Conservation (phyloP, 495 filamentous ascomycete genomes). For the Xylaria flabelliformis region DNA sequence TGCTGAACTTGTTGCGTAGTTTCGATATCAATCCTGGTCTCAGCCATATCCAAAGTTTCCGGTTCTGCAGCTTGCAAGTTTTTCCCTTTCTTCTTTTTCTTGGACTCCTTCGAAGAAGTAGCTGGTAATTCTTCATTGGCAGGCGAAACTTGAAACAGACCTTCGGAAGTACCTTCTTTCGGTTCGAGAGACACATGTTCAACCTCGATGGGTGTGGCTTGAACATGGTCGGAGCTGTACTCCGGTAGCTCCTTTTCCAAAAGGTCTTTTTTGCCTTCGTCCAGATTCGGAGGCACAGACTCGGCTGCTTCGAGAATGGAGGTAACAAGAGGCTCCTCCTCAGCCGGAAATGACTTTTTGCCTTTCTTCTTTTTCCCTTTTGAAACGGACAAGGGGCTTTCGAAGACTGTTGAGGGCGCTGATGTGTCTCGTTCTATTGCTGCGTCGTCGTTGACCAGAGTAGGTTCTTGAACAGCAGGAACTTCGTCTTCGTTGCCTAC, state of each 20-base stretch:
- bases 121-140: neutral
- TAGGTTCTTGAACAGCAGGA: neutral
- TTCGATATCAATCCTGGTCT: neutral
- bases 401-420: neutral
- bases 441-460: neutral
- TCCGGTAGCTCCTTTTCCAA: neutral
- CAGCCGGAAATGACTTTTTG: conserved; percentile 16
- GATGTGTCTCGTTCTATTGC: neutral
- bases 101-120: conserved; percentile 31
- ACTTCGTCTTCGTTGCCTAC: neutral
- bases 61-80: neutral
- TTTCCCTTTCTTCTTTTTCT: conserved; percentile 33
- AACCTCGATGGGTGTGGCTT: neutral
- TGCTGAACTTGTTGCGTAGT: neutral
- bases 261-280: conserved; percentile 18
- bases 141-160: neutral
- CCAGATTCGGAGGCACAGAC: conserved; percentile 17
- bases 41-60: neutral
- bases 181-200: neutral
- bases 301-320: conserved; percentile 25
- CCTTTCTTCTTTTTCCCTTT: conserved; percentile 21
- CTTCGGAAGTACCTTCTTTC: conserved; percentile 7
- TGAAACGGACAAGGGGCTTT: neutral
- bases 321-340: conserved; percentile 26
- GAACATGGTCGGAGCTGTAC: neutral